Evolutionary conservation across 2,329 filamentous ascomycete species (phyloP), one percentile per base, ranked within the genome.

Genomic region (Diaporthe nobilis): DNA sequence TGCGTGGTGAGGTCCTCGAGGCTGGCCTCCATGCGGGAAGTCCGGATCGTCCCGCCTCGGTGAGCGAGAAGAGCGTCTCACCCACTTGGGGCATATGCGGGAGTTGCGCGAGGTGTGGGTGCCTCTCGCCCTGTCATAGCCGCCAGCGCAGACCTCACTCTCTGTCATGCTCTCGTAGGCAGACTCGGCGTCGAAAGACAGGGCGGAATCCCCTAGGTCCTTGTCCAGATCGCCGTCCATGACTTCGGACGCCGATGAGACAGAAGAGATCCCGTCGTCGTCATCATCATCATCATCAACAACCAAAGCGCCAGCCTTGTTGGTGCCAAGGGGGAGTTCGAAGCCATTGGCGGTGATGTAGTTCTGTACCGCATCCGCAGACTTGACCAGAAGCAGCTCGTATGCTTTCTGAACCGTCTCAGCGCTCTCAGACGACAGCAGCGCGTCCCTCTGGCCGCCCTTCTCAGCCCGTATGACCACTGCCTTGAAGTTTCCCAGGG

Each of bases 311-410:
- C 37, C 37, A 12, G 68, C 57, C 67, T 76, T 77, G 70, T 78
- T 77, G 65, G 71, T 28, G 53, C 39, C 65, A 10, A 76, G 60
- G 3, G 74, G 72, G 20, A 78, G 63, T 34, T 78, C 81, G 68
- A 83, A 86, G 63, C 84, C 85, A 63, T 84, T 81, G 34, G 79
- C 79, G n/a, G 75, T 55, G 72, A 84, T 81, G 77, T 82, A 78
- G 57, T 81, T 78, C 53, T 82, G 80, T 57, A 85, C 82, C n/a
- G 82, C 83, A 57, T 84, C 82, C n/a, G 85, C 84, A 13, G 85
- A 84, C 76, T 82, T 83, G 61, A 78, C 75, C 75, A 85, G 83
- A n/a, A 87, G 83, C 22, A 80, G 75, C 70, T 83, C 81, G 8
- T 87, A 78, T 13, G 85, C 85, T 5, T 81, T 81, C 31, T 81